These are phyloP conservation scores for Aureobasidium sp. DNA, from an alignment of 2,329 filamentous ascomycete genomes.

Conservation along the genomic window DNA sequence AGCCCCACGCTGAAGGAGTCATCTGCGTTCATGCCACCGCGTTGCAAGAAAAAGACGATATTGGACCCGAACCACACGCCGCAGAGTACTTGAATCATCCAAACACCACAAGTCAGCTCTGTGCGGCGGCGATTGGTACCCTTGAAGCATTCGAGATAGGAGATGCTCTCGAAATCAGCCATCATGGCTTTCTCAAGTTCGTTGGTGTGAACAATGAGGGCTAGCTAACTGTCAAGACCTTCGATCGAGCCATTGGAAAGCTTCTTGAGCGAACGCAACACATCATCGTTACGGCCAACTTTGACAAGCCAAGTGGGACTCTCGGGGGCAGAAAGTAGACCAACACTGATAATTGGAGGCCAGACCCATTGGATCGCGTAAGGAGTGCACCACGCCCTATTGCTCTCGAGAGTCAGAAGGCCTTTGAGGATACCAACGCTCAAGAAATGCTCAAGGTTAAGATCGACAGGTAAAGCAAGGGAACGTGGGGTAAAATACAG, in stretches of 20 bases:
- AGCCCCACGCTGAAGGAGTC: constrained; percentile 34
- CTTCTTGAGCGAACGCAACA: constrained; percentile 25
- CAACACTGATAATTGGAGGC: constrained; percentile 26
- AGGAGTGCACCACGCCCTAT: constrained; percentile 24
- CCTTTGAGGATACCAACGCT: no score
- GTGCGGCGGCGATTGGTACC: constrained; percentile 43
- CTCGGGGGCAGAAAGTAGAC: constrained; percentile 25
- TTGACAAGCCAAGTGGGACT: constrained; percentile 35
- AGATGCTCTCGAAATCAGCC: constrained; percentile 42
- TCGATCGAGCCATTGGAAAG: no score
- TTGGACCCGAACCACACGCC: constrained; percentile 29
- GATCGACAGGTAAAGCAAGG: no score
- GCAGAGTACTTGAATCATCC: constrained; percentile 30
- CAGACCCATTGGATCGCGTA: constrained; percentile 39
- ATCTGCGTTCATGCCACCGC: constrained; percentile 30
- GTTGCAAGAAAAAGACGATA: constrained; percentile 33
- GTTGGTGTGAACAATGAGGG: constrained; percentile 38
- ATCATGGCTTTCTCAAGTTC: constrained; percentile 49
- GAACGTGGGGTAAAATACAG: no score
- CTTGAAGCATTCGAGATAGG: constrained; percentile 47
- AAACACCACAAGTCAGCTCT: constrained; percentile 35
- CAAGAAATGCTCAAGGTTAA: no score
- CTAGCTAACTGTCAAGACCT: no score
- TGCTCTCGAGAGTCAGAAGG: no score
- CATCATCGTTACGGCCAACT: constrained; percentile 29